Base-by-base conservation (phyloP, 2,329 filamentous ascomycete genomes). In the Triangularia verruculosa region DNA sequence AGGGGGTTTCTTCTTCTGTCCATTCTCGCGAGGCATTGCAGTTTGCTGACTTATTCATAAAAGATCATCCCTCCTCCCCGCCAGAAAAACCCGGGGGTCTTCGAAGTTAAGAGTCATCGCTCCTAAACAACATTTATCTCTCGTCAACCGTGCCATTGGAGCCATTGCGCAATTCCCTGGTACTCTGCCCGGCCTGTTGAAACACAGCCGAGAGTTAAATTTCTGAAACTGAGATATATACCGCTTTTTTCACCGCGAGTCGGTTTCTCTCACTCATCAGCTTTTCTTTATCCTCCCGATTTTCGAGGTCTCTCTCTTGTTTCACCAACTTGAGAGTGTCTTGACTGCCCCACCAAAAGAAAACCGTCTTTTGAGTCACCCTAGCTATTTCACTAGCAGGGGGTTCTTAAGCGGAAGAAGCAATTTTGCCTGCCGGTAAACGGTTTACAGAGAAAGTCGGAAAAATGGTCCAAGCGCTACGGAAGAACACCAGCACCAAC, bases 401-500 rank as follows among this genome's bases (percentile, higher is more conserved):
- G 39, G 39, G 12, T 12, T 2, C 2, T 12, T 17, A 20, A 9
- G n/a, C n/a, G n/a, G n/a, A 56, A 59, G 52, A 60, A 60, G 22
- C 53, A 24, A 17, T 25, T 27, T 27, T 22, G 25, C 39, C 39
- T 39, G 24, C 34, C 55, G 61, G 34, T 51, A 30, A 6, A n/a
- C n/a, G n/a, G n/a, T n/a, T n/a, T n/a, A n/a, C 30, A 12, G 5
- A n/a, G n/a, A 47, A 4, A 22, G n/a, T 59, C 56, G 34, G 43
- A 32, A 63, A 66, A 51, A 74, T 74, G 72, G 66, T 63, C 27
- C 58, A 66, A 65, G 22, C 69, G 11, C 60, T 68, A 17, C 30
- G 72, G 27, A 72, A 70, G 59, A 75, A 75, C 65, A 56, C 59
- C 59, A 71, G 73, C 61, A 64, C 67, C 55, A 79, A 81, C 68